phyloP scores from a whole-genome alignment of 1,284 basidiomycete species.

The Cronartium quercuum region DNA sequence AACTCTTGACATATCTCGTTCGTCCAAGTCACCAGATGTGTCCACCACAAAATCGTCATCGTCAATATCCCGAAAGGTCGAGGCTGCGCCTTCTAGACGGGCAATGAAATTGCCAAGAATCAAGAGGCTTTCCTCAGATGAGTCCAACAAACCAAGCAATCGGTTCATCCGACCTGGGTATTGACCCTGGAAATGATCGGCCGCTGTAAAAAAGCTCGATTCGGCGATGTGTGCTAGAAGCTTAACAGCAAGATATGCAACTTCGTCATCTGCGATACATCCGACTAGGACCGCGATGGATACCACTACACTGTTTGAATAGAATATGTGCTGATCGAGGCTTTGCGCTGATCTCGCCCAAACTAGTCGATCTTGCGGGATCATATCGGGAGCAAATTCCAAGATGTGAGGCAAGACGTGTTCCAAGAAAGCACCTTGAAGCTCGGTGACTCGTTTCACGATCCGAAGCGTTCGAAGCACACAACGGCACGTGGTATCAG shows the following conservation, averaged over 20 bases:
- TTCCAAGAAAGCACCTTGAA: constrained; percentile 84
- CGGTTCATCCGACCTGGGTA: constrained; percentile 53
- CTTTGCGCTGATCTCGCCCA: constrained; percentile 57
- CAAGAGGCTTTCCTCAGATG: constrained; percentile 75
- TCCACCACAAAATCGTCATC: constrained; percentile 46
- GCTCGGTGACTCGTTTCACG: constrained; percentile 69
- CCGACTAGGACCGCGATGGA: constrained; percentile 75
- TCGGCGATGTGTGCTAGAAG: constrained; percentile 64
- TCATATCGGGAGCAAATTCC: constrained; percentile 56
- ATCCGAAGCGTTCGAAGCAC: constrained; percentile 76
- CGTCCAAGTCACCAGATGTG: constrained; percentile 50
- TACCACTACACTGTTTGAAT: constrained; percentile 66
- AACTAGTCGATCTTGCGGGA: constrained; percentile 56
- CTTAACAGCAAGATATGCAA: constrained; percentile 72
- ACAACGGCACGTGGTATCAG: constrained; percentile 50
- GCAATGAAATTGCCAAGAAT: constrained; percentile 73
- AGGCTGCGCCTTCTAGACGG: constrained; percentile 57
- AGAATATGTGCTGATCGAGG: constrained; percentile 75
- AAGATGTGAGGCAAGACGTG: constrained; percentile 72
- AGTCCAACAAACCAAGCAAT: constrained; percentile 71
- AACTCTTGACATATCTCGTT: constrained; percentile 58
- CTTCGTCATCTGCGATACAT: constrained; percentile 62
- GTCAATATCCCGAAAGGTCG: constrained; percentile 43
- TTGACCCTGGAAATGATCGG: constrained; percentile 59
- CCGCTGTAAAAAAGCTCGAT: constrained; percentile 55